These are phyloP conservation scores for Cladosporium sp. DNA, from an alignment of 2,329 filamentous ascomycete genomes.

Conservation along the genomic window DNA sequence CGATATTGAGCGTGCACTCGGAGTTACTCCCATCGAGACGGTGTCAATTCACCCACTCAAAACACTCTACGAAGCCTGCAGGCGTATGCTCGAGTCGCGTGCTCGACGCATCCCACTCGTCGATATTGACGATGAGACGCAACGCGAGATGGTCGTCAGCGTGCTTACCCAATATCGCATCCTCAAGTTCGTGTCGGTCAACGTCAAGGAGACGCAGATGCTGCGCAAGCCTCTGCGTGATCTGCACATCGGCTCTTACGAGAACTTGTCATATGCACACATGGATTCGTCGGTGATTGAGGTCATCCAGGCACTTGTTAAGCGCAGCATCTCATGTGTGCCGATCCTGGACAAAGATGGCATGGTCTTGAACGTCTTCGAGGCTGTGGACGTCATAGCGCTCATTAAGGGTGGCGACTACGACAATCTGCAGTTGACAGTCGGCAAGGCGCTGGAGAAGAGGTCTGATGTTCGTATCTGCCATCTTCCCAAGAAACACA, in stretches of 20 bases:
- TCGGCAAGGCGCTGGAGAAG: slow-evolving; percentile 86
- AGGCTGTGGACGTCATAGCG: slow-evolving; percentile 94
- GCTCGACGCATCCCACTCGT: slow-evolving; percentile 92
- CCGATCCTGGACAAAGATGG: slow-evolving; percentile 83
- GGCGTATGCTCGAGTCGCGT: slow-evolving; percentile 88
- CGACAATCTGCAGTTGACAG: slow-evolving; percentile 80
- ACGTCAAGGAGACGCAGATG: slow-evolving; percentile 82
- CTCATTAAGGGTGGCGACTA: slow-evolving; percentile 92
- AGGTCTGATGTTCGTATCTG: slow-evolving; percentile 64
- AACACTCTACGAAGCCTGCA: slow-evolving; percentile 92
- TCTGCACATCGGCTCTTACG: slow-evolving; percentile 81
- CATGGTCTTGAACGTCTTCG: slow-evolving; percentile 89
- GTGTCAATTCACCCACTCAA: slow-evolving; percentile 90
- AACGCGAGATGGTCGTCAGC: slow-evolving; percentile 87
- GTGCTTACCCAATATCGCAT: slow-evolving; percentile 98
- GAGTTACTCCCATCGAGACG: slow-evolving; percentile 87
- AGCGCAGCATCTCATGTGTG: slow-evolving; percentile 89
- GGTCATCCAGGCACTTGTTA: slow-evolving; percentile 89
- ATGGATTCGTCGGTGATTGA: slow-evolving; percentile 94
- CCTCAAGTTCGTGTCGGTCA: slow-evolving; percentile 97
- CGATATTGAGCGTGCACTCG: slow-evolving; percentile 94
- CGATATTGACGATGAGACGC: slow-evolving; percentile 91
- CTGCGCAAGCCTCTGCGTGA: slow-evolving; percentile 85
- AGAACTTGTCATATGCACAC: slow-evolving; percentile 73
- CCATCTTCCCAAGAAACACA: not conserved